Evolutionary conservation across 306 rosid species (phyloP).

Genomic region (Fragaria vesca): DNA sequence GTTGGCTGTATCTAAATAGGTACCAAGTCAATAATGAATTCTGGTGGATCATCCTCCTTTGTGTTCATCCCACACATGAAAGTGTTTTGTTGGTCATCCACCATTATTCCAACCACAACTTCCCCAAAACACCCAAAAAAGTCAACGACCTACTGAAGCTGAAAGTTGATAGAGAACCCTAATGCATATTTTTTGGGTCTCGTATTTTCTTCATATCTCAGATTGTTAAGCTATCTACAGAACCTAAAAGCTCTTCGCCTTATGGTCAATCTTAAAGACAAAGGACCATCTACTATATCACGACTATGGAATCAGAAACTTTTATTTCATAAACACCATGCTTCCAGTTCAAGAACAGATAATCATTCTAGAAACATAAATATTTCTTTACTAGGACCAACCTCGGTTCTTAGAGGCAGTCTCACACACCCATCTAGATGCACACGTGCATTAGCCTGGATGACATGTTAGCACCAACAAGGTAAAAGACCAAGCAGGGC

Average conservation of each 20-base stretch:
- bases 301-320: not conserved
- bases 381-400: not conserved
- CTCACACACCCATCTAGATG: not conserved
- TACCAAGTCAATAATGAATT: constrained; percentile 6
- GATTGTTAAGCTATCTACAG: not conserved
- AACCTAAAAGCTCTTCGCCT: not conserved
- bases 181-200: not conserved
- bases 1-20: not conserved
- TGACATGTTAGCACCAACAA: not conserved
- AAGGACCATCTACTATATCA: not conserved
- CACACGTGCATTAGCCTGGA: not conserved
- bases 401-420: not conserved
- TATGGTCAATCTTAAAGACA: not conserved
- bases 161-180: too few relatives aligned
- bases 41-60: not conserved
- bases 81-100: not conserved
- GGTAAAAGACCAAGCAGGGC: not conserved
- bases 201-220: not conserved
- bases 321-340: not conserved
- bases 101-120: not conserved
- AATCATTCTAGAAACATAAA: not conserved
- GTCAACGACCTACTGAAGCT: not conserved
- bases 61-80: not conserved
- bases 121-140: not conserved
- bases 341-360: not conserved